Base-by-base conservation (phyloP, 768 basidiomycete species). In the Thelephora ganbajun region DNA sequence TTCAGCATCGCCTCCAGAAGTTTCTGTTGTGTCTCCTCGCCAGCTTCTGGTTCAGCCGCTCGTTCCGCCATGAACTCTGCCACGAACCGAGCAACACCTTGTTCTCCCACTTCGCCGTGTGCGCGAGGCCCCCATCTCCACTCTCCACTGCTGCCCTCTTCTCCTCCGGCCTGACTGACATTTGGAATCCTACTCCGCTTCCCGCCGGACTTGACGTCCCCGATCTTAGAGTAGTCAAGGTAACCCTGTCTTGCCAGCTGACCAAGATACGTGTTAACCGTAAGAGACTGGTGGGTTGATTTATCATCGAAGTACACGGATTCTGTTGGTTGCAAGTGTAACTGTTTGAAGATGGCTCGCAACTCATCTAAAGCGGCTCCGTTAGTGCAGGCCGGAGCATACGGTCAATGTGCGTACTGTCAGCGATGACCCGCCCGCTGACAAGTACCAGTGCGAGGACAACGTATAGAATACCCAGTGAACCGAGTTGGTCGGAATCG, bases 101-200 rank as follows among this genome's bases (percentile, higher is more conserved):
- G 64, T 62, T 97, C 93, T 1, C 87, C 83, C 3, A 96, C 76
- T 63, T 97, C 93, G 30, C 76, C 76, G 35, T 82, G 74, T 1
- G 90, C 80, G 23, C 87, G 72, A 22, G 72, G 66, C 2, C 91
- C 92, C 92, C 92, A 97, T 14, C 78, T 74, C 89, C 87, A 90
- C 57, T 90, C 86, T 12, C 63, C 61, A 13, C 68, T 72, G 6
- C 64, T 62, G 16, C 63, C 62, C 34, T 65, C 67, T 19, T 53
- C 59, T 7, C 49, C 63, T 20, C 54, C 52, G 14, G 47, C 71
- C 64, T 66, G 64, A 4, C 65, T 58, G 16, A 69, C 67, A n/a
- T 66, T 62, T 33, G 68, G 58, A 7, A 68, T 59, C 2, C 83
- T 74, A 42, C 70, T 73, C 18, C 77, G 75, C 53, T 82, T 83